Percentiles rank a stretch among this genome's conserved stretches.
Conservation (phyloP, 2,329 filamentous ascomycete species). For the Elsinoe necatrix region DNA sequence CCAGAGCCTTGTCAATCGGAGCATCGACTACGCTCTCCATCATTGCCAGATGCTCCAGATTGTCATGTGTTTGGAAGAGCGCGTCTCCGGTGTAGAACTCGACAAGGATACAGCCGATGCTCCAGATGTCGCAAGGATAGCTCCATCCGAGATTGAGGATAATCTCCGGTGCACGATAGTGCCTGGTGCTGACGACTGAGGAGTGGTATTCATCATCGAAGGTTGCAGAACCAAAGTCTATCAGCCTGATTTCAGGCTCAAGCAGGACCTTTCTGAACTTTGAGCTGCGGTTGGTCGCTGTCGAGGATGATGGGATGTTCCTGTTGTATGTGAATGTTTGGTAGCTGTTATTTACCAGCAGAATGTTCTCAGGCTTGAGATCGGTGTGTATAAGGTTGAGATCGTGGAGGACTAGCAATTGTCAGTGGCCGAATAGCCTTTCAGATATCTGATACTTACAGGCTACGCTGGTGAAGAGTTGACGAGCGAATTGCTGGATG, state of each 20-base stretch:
- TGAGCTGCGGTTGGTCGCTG: slow-evolving; percentile 48
- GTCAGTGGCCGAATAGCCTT: slow-evolving; percentile 23
- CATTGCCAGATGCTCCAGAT: slow-evolving; percentile 60
- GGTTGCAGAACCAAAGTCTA: slow-evolving; percentile 60
- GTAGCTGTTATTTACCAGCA: slow-evolving; percentile 55
- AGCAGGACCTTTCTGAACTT: slow-evolving; percentile 55
- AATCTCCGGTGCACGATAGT: slow-evolving; percentile 60
- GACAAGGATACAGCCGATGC: slow-evolving; percentile 59
- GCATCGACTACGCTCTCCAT: slow-evolving; percentile 56
- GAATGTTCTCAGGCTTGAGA: slow-evolving; percentile 60
- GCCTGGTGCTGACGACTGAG: slow-evolving; percentile 57
- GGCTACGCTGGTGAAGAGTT: slow-evolving; percentile 95
- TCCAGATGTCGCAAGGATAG: slow-evolving; percentile 62
- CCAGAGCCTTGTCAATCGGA: slow-evolving; percentile 47
- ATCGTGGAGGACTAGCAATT: slow-evolving; percentile 71
- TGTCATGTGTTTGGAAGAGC: slow-evolving; percentile 61
- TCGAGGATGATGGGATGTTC: slow-evolving; percentile 56
- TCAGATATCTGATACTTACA: slow-evolving; percentile 54
- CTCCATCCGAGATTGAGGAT: slow-evolving; percentile 61
- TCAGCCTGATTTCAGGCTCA: slow-evolving; percentile 58
- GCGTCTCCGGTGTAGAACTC: slow-evolving; percentile 62
- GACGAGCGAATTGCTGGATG: slow-evolving; percentile 92
- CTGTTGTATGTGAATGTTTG: slow-evolving; percentile 63
- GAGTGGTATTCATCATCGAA: slow-evolving; percentile 63
- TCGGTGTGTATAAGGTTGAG: slow-evolving; percentile 93